Evolutionary conservation across 495 filamentous ascomycete species (phyloP), one percentile per base, ranked within the genome.

Genomic region (Penicillium flavigenum): DNA sequence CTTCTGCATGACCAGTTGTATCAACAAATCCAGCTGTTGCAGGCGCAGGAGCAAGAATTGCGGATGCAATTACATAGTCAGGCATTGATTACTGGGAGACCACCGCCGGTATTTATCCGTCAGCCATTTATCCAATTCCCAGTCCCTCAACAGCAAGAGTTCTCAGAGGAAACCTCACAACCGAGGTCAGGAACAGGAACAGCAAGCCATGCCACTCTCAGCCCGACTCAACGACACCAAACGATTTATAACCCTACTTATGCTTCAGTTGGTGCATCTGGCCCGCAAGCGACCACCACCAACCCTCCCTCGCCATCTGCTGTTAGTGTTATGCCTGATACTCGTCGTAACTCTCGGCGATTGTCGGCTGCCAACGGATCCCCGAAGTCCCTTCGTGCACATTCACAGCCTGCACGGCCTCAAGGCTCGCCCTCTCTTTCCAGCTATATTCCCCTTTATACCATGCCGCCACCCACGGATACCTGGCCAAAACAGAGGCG

Each of bases 261-360:
- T 68, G 71, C 73, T 66, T 77, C 74, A 17, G 71, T 78, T 8
- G 67, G 72, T 26, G 67, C 74, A 3, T 51, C 72, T 9, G 70
- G 72, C 42, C 74, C 77, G 0, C 81, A 79, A 54, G 76, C 39
- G 17, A 82, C 70, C 60, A 74, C 72, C 47, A 87, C 84, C 12
- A 87, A 86, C 47, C 85, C 85, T 8, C 80, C 85, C 7, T 88
- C 85, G 16, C 85, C 85, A 10, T 86, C 84, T 2, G 64, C 82
- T n/a, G 62, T 75, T 26, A 62, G 72, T 51, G 75, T 72, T 16
- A 69, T 81, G 47, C 84, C 84, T 49, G 81, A 85, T 51, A 69
- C 84, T 36, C 78, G 84, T 32, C 79, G 84, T 41, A 79, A 77
- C 47, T 71, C 79, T 14, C 82, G 86, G 54, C 79, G 84, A 14